phyloP scores from a whole-genome alignment of 23 red algal species.

The Gracilaria gracilis region DNA sequence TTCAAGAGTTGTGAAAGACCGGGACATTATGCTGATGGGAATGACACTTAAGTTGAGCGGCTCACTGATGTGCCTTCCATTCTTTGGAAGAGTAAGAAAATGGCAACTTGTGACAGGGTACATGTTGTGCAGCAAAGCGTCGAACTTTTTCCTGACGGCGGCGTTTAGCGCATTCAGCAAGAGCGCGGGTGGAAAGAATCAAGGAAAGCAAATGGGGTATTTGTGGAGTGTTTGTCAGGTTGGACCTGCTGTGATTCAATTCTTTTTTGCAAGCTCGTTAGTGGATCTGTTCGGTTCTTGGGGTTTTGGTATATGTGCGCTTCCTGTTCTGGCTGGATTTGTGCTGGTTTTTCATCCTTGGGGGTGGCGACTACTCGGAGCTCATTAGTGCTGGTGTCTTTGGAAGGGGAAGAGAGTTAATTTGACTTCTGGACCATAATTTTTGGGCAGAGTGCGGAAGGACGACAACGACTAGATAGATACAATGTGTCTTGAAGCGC shows the following conservation, averaged over 20 bases:
- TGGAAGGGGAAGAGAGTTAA: no score
- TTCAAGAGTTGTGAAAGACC: constrained; percentile 16
- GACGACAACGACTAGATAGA: no score
- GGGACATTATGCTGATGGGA: constrained; percentile 6
- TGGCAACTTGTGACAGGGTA: constrained; percentile 36
- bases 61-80: constrained; percentile 19
- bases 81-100: neutral
- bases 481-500: no score
- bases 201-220: constrained; percentile 15
- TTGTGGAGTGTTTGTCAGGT: constrained; percentile 30
- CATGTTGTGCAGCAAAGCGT: constrained; percentile 5
- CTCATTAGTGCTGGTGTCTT: no score
- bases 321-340: constrained; percentile 12
- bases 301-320: neutral
- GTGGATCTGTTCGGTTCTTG: constrained; percentile 32
- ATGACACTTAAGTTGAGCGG: constrained; percentile 13
- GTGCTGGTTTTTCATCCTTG: constrained; percentile 17
- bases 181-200: neutral
- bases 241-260: constrained; percentile 10
- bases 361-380: constrained; percentile 28
- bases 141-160: constrained; percentile 32
- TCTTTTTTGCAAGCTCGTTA: constrained; percentile 19
- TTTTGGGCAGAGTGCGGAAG: no score
- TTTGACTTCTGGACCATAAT: no score
- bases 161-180: constrained; percentile 32